A percentile compares a stretch with the other conserved stretches of the same genome.
Evolutionary conservation across 2,329 filamentous ascomycete species (phyloP).

Genomic region (Aureobasidium musti): DNA sequence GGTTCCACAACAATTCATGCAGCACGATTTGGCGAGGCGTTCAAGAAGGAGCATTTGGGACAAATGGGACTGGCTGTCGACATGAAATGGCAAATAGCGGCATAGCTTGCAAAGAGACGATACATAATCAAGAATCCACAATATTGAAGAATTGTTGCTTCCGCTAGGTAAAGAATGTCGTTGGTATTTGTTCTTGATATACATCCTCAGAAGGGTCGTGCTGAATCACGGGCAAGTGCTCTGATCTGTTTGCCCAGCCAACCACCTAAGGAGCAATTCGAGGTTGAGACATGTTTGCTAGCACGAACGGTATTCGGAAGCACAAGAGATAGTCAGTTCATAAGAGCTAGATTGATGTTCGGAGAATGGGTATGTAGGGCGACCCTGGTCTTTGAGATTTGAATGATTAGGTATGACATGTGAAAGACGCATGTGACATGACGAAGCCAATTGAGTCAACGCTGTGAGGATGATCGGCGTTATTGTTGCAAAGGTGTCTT

Average conservation of each 20-base stretch:
- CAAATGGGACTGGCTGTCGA: neutral
- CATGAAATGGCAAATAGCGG: conserved; percentile 6
- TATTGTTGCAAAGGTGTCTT: neutral
- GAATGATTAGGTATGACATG: neutral
- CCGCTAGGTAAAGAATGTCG: no score
- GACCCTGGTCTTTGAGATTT: neutral
- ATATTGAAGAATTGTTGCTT: neutral
- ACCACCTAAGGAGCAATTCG: no score
- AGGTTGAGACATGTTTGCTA: no score
- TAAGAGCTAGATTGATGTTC: no score
- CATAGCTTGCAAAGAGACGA: neutral
- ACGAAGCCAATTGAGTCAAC: neutral
- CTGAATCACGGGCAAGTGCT: no score
- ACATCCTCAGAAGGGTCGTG: no score
- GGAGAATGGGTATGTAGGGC: no score
- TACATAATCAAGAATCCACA: neutral
- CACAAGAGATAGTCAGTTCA: no score
- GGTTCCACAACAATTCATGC: neutral
- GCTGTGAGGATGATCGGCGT: neutral
- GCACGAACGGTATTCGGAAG: no score
- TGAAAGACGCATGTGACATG: conserved; percentile 16
- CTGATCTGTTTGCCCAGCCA: no score
- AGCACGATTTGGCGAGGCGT: conserved; percentile 17
- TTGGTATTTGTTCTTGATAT: no score
- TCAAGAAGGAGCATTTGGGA: neutral